Conservation (phyloP, 768 basidiomycete genomes). For the Jaapia argillacea region DNA sequence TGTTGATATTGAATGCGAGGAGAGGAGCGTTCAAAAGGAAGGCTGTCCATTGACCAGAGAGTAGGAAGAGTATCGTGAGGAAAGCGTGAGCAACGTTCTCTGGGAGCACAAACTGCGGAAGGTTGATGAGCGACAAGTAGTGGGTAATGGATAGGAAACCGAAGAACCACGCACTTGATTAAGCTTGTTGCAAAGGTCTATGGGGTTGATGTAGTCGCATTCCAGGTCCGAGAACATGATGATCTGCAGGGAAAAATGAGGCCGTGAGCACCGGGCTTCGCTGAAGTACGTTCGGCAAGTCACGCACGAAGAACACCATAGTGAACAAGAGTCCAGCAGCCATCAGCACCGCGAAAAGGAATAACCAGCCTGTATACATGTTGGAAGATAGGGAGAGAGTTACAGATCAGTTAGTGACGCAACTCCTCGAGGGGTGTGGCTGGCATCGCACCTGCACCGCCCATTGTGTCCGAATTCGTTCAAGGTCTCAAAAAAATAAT, state of each 20-base stretch:
- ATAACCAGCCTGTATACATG: conserved; percentile 95
- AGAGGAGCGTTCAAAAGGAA: conserved; percentile 87
- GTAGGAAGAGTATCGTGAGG: conserved; percentile 83
- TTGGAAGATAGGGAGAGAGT: no score
- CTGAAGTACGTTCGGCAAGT: not conserved
- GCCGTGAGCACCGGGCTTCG: not conserved
- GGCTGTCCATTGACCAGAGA: conserved; percentile 92
- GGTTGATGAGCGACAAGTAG: not conserved
- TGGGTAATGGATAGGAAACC: not conserved
- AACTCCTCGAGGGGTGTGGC: no score
- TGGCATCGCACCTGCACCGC: no score
- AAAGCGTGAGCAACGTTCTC: conserved; percentile 94
- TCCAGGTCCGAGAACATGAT: conserved; percentile 99
- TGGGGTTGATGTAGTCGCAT: conserved; percentile 99
- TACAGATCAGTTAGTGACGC: no score
- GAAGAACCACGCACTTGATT: conserved; percentile 61
- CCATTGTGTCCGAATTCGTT: not conserved
- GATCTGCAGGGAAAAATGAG: conserved; percentile 45
- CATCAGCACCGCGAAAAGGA: conserved; percentile 92
- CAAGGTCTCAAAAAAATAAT: no score
- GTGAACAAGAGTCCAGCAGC: conserved; percentile 94
- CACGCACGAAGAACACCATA: conserved; percentile 97
- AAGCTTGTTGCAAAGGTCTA: conserved; percentile 99
- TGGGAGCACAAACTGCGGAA: conserved; percentile 84
- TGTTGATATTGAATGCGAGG: conserved; percentile 86